phyloP scores from a whole-genome alignment of 768 basidiomycete genomes.

The Lentinula aciculospora region DNA sequence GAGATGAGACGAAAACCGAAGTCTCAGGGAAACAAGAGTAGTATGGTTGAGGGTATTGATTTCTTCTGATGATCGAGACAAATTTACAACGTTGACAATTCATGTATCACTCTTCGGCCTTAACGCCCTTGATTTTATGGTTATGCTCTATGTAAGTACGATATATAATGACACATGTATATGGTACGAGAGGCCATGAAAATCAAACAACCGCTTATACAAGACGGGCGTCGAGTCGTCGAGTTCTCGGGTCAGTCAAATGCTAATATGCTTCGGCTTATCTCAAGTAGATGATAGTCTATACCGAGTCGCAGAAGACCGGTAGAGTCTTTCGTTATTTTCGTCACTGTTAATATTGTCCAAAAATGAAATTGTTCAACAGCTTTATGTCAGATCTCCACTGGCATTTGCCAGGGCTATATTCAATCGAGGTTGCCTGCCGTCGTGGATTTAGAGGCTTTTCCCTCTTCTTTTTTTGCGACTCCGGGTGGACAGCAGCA shows the following conservation, averaged over 20 bases:
- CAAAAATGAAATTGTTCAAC: too few species aligned
- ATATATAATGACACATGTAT: background rate
- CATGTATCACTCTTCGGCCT: too few species aligned
- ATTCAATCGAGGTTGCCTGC: too few species aligned
- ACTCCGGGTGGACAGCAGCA: background rate
- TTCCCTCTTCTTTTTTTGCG: background rate
- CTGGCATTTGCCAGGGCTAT: too few species aligned
- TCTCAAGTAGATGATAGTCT: too few species aligned
- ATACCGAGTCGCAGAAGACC: too few species aligned
- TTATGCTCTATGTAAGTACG: background rate
- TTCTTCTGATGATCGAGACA: background rate
- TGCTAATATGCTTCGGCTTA: too few species aligned
- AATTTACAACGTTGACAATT: background rate
- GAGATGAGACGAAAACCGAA: background rate
- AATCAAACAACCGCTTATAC: too few species aligned
- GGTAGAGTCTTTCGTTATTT: too few species aligned
- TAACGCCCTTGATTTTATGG: background rate
- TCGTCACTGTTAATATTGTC: too few species aligned
- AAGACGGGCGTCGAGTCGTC: slow-evolving; percentile 2
- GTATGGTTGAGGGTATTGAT: slow-evolving; percentile 1
- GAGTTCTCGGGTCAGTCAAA: background rate
- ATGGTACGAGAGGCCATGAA: background rate
- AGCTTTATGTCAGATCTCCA: too few species aligned
- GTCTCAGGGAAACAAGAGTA: background rate
- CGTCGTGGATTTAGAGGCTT: too few species aligned